These are phyloP conservation scores for Ascochyta koolunga DNA, from an alignment of 2,329 filamentous ascomycete genomes.

Conservation along the genomic window DNA sequence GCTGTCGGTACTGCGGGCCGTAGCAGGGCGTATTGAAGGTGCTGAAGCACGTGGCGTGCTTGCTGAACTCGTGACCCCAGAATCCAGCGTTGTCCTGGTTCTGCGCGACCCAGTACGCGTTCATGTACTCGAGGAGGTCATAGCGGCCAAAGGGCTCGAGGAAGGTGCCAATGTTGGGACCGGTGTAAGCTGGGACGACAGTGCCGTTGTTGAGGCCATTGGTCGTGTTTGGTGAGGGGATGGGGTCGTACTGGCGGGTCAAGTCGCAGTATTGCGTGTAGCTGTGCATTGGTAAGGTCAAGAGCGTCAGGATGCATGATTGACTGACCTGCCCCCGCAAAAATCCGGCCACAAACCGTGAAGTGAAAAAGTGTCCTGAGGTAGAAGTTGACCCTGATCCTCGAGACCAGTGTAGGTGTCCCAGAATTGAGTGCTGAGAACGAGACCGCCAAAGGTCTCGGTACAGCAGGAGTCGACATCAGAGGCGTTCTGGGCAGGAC, in stretches of 20 bases:
- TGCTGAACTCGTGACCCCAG: slow-evolving; percentile 72
- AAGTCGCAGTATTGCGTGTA: slow-evolving; percentile 73
- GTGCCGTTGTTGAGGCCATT: slow-evolving; percentile 60
- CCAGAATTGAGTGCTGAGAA: slow-evolving; percentile 70
- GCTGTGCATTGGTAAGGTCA: neutral
- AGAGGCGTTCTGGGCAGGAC: slow-evolving; percentile 37
- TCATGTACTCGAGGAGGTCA: slow-evolving; percentile 70
- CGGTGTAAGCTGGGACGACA: slow-evolving; percentile 63
- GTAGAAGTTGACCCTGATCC: slow-evolving; percentile 62
- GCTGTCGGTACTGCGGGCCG: slow-evolving; percentile 61
- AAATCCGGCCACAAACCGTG: slow-evolving; percentile 57
- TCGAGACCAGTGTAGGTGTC: slow-evolving; percentile 67
- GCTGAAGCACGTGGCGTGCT: slow-evolving; percentile 71
- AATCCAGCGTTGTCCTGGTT: slow-evolving; percentile 63
- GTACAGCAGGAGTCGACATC: slow-evolving; percentile 66
- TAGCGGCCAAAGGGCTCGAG: slow-evolving; percentile 63
- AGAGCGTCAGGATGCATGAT: neutral
- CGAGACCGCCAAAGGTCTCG: slow-evolving; percentile 68
- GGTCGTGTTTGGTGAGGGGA: slow-evolving; percentile 67
- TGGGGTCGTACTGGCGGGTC: slow-evolving; percentile 67
- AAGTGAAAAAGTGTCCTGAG: slow-evolving; percentile 63
- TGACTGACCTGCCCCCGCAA: slow-evolving; percentile 64
- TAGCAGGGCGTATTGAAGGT: slow-evolving; percentile 71
- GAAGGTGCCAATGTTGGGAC: slow-evolving; percentile 64
- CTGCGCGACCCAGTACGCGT: slow-evolving; percentile 68